Conservation (phyloP, 768 basidiomycete genomes). For the Auricularia auricula-judae region DNA sequence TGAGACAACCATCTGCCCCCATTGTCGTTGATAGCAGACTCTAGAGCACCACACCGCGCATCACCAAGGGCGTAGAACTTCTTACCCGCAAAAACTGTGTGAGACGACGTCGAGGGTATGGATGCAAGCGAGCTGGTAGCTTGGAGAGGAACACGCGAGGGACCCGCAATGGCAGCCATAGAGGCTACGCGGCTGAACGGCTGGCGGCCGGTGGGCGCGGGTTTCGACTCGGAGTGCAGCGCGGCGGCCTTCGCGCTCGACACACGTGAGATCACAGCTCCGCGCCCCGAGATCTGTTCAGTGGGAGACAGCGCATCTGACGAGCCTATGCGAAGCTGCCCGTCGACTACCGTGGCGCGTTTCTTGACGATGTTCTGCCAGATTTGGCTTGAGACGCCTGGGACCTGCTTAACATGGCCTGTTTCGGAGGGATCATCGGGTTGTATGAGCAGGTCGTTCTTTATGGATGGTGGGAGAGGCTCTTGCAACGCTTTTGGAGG, state of each 20-base stretch:
- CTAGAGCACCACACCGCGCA: constrained; percentile 21
- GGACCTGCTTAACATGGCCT: constrained; percentile 45
- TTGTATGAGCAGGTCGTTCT: constrained; percentile 12
- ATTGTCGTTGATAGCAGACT: background rate
- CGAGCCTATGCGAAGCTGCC: constrained; percentile 5
- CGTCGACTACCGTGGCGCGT: constrained; percentile 54
- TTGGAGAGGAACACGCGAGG: background rate
- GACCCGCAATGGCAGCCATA: background rate
- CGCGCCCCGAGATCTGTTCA: background rate
- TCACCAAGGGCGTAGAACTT: constrained; percentile 57
- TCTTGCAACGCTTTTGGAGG: constrained; percentile 7
- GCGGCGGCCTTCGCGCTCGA: background rate
- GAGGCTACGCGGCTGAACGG: background rate
- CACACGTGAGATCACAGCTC: background rate
- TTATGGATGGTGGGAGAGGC: constrained; percentile 9
- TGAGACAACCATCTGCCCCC: background rate
- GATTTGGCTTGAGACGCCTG: constrained; percentile 50
- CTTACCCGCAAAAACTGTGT: constrained; percentile 41
- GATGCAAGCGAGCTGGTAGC: background rate
- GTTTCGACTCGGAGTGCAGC: constrained; percentile 37
- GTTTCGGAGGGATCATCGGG: constrained; percentile 45
- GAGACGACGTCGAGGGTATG: background rate
- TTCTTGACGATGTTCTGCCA: constrained; percentile 60
- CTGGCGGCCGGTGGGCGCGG: constrained; percentile 29
- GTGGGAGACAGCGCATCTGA: background rate